Conservation (phyloP, 768 basidiomycete species). For the Favolaschia claudopus region DNA sequence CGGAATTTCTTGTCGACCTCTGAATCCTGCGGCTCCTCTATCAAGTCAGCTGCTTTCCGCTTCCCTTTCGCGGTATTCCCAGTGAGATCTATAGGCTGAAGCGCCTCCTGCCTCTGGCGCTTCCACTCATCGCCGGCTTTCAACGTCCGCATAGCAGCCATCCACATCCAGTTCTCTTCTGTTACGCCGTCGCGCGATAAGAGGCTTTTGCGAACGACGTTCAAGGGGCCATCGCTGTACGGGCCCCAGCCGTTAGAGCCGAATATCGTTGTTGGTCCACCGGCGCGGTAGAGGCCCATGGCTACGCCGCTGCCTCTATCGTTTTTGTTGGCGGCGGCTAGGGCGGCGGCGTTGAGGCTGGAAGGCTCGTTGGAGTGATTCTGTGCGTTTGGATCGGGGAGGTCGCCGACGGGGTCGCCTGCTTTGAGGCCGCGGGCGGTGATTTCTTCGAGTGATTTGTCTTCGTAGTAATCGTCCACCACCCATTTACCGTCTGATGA, state of each 20-base stretch:
- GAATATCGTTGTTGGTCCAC: conserved; percentile 93
- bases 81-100: conserved; percentile 57
- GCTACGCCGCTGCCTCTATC: conserved; percentile 58
- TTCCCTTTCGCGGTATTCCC: conserved; percentile 42
- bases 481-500: conserved; percentile 88
- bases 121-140: conserved; percentile 73
- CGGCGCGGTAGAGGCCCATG: conserved; percentile 85
- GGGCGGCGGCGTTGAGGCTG: conserved; percentile 45
- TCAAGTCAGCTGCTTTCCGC: conserved; percentile 40
- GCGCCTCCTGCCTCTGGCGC: conserved; percentile 60
- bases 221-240: conserved; percentile 87
- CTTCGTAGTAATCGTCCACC: conserved; percentile 95
- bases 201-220: conserved; percentile 82
- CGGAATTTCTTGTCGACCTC: conserved; percentile 34
- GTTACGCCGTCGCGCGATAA: conserved; percentile 82
- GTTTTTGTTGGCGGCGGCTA: conserved; percentile 44
- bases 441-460: conserved; percentile 78
- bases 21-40: conserved; percentile 35
- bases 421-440: conserved; percentile 83
- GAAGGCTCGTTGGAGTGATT: conserved; percentile 55
- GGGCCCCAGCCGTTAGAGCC: conserved; percentile 86
- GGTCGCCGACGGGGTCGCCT: conserved; percentile 83
- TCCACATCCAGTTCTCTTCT: conserved; percentile 93
- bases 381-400: conserved; percentile 73
- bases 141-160: conserved; percentile 70